Base-by-base conservation (phyloP, 306 rosid genomes). In the Dicorynia guianensis region DNA sequence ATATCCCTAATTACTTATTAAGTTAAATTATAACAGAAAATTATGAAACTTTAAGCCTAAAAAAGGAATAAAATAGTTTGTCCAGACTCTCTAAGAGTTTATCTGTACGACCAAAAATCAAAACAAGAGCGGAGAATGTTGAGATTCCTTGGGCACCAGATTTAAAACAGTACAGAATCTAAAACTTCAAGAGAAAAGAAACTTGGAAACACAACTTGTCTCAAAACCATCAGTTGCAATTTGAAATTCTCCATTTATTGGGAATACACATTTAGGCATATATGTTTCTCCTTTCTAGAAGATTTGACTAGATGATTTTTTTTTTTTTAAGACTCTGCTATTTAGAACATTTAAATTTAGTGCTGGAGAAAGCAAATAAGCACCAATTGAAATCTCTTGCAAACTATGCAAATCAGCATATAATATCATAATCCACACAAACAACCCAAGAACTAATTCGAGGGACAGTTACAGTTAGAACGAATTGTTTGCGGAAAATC, bases 151-250 rank as follows among this genome's bases (percentile, higher is more conserved):
- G 42, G 14, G 14, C 63, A 82, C 56, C 82, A 43, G 61, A 35
- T 15, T 44, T 34, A 69, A 50, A 76, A 48, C 60, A 11, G 36
- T 33, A 79, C 64, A 48, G 87, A 77, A 81, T 81, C 81, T 71
- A 58, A 50, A 53, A 60, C 36, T 72, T 52, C 19, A 42, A 25
- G 6, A 39, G 1, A 1, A 43, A 42, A 47, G 1, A 57, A 57
- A 19, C 61, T 72, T 1, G 54, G 17, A 67, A 68, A 43, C 54
- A 47, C 12, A 76, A 25, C 10, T 11, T 5, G 25, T 8, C 62
- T 46, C 35, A 42, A 65, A 64, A 52, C 6, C 39, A 19, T 11
- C 4, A 43, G 8, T 36, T 40, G 50, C 53, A 61, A 44, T 35
- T 67, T 44, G 1, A 79, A 17, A 61, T 61, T 30, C 38, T n/a